Base-by-base conservation (phyloP, 2,329 filamentous ascomycete genomes). In the Lasiodiplodia hormozganensis region DNA sequence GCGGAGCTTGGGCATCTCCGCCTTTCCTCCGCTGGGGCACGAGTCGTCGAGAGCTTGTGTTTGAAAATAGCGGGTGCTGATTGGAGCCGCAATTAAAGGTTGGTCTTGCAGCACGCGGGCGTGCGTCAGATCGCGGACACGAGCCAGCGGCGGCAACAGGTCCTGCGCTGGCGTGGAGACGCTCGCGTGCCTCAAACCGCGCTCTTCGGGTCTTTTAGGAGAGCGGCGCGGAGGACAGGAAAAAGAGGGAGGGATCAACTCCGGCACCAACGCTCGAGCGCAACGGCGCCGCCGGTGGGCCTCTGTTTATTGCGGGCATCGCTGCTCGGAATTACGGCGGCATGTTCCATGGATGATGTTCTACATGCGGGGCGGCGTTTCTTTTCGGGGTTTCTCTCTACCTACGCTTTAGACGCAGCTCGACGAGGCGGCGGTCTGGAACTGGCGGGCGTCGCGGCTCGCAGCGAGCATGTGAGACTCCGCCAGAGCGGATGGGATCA, bases 241-340 rank as follows among this genome's bases (percentile, higher is more conserved):
- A 49, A 62, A 64, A 49, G 51, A 31, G 60, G 60, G 58, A 62
- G 60, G 60, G 60, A 52, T 64, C 60, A 64, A 52, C 60, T 64
- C 38, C 60, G 60, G 31, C 38, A 47, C 43, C 54, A 40, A 58
- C 54, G 54, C 34, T 58, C 54, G 34, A 23, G 54, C 54, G 54
- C 60, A 64, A 64, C 25, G 47, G 60, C 47, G 60, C 23, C 53
- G 65, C 65, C 23, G 40, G 65, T 58, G 65, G 65, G 65, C 65
- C 65, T 58, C 60, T 67, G 65, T 58, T 56, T 67, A 56, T 51
- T 67, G 65, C 49, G 49, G 65, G 36, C 53, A 67, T n/a, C 43
- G 43, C 18, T 47, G 18, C 10, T 47, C 43, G 43, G 43, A 47
- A 47, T 47, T 47, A 47, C 43, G 43, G 43, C 43, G 43, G 43